A percentile compares a stretch with the other conserved stretches of the same genome.
Conservation (phyloP, 768 basidiomycete species). For the Xanthoconium stramineum region DNA sequence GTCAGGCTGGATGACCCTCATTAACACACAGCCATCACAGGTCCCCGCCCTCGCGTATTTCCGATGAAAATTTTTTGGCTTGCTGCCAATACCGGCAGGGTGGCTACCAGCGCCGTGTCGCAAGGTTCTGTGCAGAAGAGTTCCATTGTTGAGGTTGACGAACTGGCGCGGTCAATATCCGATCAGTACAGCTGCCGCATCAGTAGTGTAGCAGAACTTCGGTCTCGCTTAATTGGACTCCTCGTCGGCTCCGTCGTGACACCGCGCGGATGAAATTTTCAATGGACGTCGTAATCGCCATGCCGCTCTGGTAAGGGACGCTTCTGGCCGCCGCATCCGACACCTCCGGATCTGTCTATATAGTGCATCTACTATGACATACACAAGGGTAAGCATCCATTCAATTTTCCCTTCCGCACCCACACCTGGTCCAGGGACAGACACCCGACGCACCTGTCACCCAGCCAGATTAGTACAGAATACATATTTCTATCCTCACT, state of each 20-base stretch:
- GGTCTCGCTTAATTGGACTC: slow-evolving; percentile 11
- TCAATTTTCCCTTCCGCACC: slow-evolving; percentile 20
- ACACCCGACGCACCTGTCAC: neutral
- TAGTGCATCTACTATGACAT: slow-evolving; percentile 17
- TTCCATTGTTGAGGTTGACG: neutral
- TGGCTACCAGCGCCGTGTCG: slow-evolving; percentile 13
- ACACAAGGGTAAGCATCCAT: slow-evolving; percentile 20
- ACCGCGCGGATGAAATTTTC: neutral
- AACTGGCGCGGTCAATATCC: neutral
- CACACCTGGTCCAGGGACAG: slow-evolving; percentile 27
- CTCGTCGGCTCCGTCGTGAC: slow-evolving; percentile 24
- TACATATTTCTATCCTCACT: slow-evolving; percentile 13
- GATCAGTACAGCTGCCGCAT: slow-evolving; percentile 4
- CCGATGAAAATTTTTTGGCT: slow-evolving; percentile 34
- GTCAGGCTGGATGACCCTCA: slow-evolving; percentile 29
- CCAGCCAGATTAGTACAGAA: slow-evolving; percentile 29
- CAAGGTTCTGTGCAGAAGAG: neutral
- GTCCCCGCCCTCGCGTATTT: slow-evolving; percentile 39
- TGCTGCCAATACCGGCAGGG: slow-evolving; percentile 22
- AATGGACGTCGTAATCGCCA: slow-evolving; percentile 18
- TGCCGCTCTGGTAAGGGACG: neutral
- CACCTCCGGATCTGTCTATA: slow-evolving; percentile 12
- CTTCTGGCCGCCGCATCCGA: slow-evolving; percentile 9
- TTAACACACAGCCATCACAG: slow-evolving; percentile 38
- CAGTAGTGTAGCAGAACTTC: slow-evolving; percentile 5